Evolutionary conservation across 495 filamentous ascomycete genomes (phyloP).

Genomic region (Penicillium daleae): DNA sequence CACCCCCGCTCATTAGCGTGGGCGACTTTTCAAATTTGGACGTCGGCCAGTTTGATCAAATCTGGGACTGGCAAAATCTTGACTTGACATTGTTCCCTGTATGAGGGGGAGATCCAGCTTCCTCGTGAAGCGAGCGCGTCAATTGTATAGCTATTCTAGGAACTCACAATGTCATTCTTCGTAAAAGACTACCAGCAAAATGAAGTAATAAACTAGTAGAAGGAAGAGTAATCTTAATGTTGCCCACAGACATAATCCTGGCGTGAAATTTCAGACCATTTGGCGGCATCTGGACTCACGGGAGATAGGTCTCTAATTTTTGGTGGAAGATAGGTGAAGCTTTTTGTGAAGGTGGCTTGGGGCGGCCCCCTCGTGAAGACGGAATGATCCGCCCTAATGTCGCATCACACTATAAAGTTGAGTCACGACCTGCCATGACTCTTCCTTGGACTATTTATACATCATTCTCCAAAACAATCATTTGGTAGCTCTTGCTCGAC

Average conservation of each 20-base stretch:
- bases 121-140: too few relatives aligned
- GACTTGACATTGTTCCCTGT: constrained; percentile 22
- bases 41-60: constrained; percentile 31
- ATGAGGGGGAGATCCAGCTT: too few relatives aligned
- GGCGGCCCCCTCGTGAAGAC: background rate
- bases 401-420: background rate
- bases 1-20: constrained; percentile 13
- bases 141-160: too few relatives aligned
- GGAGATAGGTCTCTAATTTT: too few relatives aligned
- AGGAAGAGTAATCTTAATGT: too few relatives aligned
- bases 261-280: too few relatives aligned
- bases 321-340: background rate
- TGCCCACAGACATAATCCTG: too few relatives aligned
- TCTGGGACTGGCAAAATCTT: constrained; percentile 38
- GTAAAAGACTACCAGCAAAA: too few relatives aligned
- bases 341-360: background rate
- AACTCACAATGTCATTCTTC: too few relatives aligned
- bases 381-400: background rate
- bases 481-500: too few relatives aligned
- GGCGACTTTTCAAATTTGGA: constrained; percentile 28
- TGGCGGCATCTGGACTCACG: too few relatives aligned
- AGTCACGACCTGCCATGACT: constrained; percentile 1
- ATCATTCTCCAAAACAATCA: background rate
- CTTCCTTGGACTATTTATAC: background rate
- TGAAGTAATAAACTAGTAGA: too few relatives aligned